Conservation (phyloP, 1,284 basidiomycete genomes). For the Sanghuangporus baumii region DNA sequence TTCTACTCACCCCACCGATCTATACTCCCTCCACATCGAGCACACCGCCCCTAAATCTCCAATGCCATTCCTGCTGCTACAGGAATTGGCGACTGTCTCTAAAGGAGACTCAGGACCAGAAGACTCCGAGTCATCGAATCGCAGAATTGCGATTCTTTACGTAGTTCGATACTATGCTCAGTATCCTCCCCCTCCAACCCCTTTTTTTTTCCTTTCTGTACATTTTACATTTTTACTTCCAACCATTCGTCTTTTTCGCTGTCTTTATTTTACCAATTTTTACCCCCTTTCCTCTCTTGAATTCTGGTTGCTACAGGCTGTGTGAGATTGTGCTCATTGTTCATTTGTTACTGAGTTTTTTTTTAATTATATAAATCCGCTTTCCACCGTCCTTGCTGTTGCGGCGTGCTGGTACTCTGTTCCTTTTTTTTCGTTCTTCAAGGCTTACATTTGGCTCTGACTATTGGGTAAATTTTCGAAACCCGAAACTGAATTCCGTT, state of each 20-base stretch:
- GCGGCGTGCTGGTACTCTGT: not conserved
- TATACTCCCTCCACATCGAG: not conserved
- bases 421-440: not conserved
- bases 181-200: not conserved
- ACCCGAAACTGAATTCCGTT: no score
- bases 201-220: constrained; percentile 11
- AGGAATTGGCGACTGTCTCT: constrained; percentile 3
- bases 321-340: not conserved
- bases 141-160: no score
- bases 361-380: not conserved
- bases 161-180: constrained; percentile 1
- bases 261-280: constrained; percentile 5
- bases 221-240: not conserved
- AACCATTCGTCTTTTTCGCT: not conserved
- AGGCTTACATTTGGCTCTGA: not conserved
- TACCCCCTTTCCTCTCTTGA: not conserved
- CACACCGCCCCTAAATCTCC: not conserved
- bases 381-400: not conserved
- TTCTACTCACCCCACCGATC: not conserved
- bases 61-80: not conserved
- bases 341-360: not conserved
- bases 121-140: no score
- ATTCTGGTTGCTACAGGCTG: not conserved
- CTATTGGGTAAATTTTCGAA: not conserved
- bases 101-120: constrained; percentile 5